Evolutionary conservation across 768 basidiomycete species (phyloP), one percentile per base, ranked within the genome.

Genomic region (Lyophyllum shimeji): DNA sequence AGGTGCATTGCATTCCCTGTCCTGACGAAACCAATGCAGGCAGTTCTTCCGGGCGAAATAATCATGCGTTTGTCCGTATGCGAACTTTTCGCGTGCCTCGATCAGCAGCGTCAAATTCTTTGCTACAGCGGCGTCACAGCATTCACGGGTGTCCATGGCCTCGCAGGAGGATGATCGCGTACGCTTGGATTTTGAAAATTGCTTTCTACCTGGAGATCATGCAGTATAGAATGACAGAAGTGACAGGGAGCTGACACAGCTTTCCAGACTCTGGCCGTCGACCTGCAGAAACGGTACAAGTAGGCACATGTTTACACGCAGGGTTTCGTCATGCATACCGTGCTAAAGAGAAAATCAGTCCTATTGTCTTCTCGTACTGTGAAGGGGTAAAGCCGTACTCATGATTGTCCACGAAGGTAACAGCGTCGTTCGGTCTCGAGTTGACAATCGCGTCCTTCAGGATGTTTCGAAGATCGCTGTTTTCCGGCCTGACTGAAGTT

Each of bases 401-500:
- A 61, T 94, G 91, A 68, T 93, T 94, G 63, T 94, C 91, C 7
- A 93, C 91, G 64, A 93, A 93, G 0, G 91, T 93, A 5, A 97
- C 91, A 3, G 94, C 90, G 65, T 94, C 90, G 24, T 79, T 74
- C 2, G 95, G 93, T 57, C 83, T 80, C 2, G 73, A 65, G 53
- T 86, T 77, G 17, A 92, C 78, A 11, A 98, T 69, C 0, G 90
- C 88, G 45, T 80, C 76, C 50, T 87, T 76, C 39, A 95, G 74
- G 57, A 98, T 86, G 29, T 67, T 81, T 57, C 93, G 76, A 45
- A 98, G 78, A 76, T 27, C 86, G 80, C 15, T 75, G 74, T 58
- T 84, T 82, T 67, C 91, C 90, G 12, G 95, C 95, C 56, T 79
- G 76, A 64, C 87, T 78, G 65, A 95, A 87, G 61, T 91, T 93